phyloP scores from a whole-genome alignment of 2,329 filamentous ascomycete genomes.

The Colletotrichum sp. region DNA sequence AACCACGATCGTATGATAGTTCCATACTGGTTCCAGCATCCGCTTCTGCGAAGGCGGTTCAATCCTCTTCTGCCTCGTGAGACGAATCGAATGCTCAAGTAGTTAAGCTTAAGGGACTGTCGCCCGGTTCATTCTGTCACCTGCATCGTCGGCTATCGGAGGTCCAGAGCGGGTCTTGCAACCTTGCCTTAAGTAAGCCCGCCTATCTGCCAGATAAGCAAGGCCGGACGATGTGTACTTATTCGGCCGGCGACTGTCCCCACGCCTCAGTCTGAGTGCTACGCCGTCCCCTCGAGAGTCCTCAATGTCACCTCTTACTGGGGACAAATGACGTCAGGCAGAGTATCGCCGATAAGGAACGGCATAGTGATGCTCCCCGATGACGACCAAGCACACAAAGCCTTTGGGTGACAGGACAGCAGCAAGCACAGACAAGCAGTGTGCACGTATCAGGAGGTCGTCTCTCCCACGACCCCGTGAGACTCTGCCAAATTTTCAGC shows the following conservation, averaged over 20 bases:
- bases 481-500: neutral
- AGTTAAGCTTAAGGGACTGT: neutral
- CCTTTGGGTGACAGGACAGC: neutral
- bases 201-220: neutral
- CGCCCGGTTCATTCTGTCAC: neutral
- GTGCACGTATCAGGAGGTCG: constrained; percentile 14
- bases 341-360: neutral
- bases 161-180: neutral
- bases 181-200: neutral
- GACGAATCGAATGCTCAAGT: neutral
- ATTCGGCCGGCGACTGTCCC: neutral
- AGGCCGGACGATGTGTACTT: neutral
- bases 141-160: constrained; percentile 13
- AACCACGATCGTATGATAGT: neutral
- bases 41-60: neutral
- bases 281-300: neutral
- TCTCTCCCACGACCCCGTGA: constrained; percentile 1
- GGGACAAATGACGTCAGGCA: constrained; percentile 15
- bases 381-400: constrained; percentile 15
- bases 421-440: constrained; percentile 8
- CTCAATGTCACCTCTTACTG: constrained; percentile 11
- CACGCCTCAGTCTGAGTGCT: neutral
- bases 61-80: neutral
- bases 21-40: neutral
- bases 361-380: neutral